phyloP scores from a whole-genome alignment of 192 early-diverging fungal genomes.

The Pilaira anomala region DNA sequence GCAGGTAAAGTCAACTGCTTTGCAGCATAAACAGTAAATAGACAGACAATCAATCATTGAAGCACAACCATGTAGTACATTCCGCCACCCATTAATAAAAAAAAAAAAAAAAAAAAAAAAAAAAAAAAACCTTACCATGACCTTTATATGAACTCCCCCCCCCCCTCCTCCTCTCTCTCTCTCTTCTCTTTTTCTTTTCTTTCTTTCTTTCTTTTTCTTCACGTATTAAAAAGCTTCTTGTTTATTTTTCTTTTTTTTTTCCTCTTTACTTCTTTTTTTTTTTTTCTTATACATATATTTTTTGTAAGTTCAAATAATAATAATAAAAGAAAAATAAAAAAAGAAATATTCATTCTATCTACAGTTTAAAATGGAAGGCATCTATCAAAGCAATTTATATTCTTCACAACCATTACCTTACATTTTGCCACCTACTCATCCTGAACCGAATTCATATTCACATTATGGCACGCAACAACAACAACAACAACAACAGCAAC shows the following conservation, averaged over 20 bases:
- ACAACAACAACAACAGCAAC: too few relatives aligned
- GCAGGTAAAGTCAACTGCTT: constrained; percentile 20
- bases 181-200: not conserved
- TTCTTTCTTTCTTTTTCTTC: not conserved
- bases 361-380: constrained; percentile 13
- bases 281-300: not conserved
- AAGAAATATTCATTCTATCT: too few relatives aligned
- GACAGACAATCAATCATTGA: constrained; percentile 19
- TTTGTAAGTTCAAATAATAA: not conserved
- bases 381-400: constrained; percentile 22
- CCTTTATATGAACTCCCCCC: too few relatives aligned
- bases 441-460: constrained; percentile 1
- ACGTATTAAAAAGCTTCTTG: constrained; percentile 9
- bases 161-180: too few relatives aligned
- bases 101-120: too few relatives aligned
- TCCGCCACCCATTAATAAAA: constrained; percentile 4
- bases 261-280: not conserved
- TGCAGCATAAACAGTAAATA: constrained; percentile 22
- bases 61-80: constrained; percentile 6
- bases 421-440: constrained; percentile 10
- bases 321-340: not conserved
- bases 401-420: constrained; percentile 15
- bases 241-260: constrained; percentile 6
- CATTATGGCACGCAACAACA: constrained; percentile 11
- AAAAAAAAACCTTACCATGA: too few relatives aligned